A percentile compares a stretch with the other conserved stretches of the same genome.
phyloP scores from a whole-genome alignment of 148 eudicot species.

The Fagopyrum esculentum region DNA sequence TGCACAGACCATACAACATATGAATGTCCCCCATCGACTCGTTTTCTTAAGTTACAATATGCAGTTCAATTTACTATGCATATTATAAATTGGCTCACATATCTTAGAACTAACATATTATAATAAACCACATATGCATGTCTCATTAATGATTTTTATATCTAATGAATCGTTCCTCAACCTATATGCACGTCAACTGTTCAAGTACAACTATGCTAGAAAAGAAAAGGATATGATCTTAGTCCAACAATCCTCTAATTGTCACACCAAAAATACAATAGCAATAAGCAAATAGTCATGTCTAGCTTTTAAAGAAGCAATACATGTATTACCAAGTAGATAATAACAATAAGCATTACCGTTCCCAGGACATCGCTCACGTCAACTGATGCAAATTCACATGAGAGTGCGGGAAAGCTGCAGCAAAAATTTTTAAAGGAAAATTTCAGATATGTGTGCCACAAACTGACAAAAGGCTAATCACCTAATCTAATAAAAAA shows the following conservation, averaged over 20 bases:
- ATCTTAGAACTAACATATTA: too few relatives aligned
- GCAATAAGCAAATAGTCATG: conserved; percentile 4
- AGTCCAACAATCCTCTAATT: neutral
- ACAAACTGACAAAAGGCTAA: neutral
- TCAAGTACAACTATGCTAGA: neutral
- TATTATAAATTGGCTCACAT: too few relatives aligned
- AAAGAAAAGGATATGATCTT: neutral
- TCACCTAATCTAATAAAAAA: neutral
- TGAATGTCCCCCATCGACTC: neutral
- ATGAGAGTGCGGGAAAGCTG: conserved; percentile 91
- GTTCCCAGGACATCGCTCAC: conserved; percentile 97
- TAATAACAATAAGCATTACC: conserved; percentile 34
- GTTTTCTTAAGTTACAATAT: neutral
- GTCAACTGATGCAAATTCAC: conserved; percentile 98
- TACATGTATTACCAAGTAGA: conserved; percentile 4
- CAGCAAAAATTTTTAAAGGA: conserved; percentile 15
- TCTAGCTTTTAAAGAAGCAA: conserved; percentile 5
- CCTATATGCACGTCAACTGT: neutral
- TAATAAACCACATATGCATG: too few relatives aligned
- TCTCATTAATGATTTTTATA: too few relatives aligned
- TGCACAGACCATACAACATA: neutral
- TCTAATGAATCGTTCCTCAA: neutral
- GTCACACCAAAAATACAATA: neutral
- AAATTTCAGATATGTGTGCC: neutral
- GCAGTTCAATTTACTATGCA: neutral